Evolutionary conservation across 768 basidiomycete species (phyloP), one percentile per base, ranked within the genome.

Genomic region (Boletales sp.): DNA sequence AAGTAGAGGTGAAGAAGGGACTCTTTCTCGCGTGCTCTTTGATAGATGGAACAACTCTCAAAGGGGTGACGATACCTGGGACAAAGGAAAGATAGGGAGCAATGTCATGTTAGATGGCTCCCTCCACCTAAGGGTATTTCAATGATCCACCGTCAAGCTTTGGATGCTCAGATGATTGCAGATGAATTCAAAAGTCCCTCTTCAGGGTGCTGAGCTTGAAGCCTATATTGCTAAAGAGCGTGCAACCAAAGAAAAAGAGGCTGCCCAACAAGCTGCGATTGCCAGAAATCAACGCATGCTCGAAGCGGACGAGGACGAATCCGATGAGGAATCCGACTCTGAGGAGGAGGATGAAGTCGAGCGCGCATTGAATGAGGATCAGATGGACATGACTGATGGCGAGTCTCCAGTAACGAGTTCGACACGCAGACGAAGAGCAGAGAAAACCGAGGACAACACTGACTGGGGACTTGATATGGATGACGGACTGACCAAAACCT

Each of bases 261-360:
- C 85, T 0, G 91, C 89, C 1, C 84, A 90, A 41, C 86, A 92
- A 70, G 94, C 90, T 4, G 85, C 86, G 1, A 73, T 89, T 43
- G 89, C 80, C 14, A 84, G 93, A 31, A 86, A 84, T 46, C 89
- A 91, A 59, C 82, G 88, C 31, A 85, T 97, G 76, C 79, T 97
- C 18, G 94, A 98, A 71, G 95, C 94, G 0, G 94, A 95, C 63
- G 93, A 93, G 62, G 93, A 86, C 50, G 91, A 90, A 40, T 86
- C 80, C 32, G 91, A 87, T 49, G 67, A 68, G 37, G 81, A 88
- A 49, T 84, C 81, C 0, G 88, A 86, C 51, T 75, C 76, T 2
- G 83, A 84, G 11, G 82, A 81, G 13, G 81, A 85, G 30, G 87
- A 88, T 56, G 73, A 75, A 55, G 64, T 65, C 35, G 77, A 75